Conservation (phyloP, 768 basidiomycete species). For the Lactifluus subvellereus region DNA sequence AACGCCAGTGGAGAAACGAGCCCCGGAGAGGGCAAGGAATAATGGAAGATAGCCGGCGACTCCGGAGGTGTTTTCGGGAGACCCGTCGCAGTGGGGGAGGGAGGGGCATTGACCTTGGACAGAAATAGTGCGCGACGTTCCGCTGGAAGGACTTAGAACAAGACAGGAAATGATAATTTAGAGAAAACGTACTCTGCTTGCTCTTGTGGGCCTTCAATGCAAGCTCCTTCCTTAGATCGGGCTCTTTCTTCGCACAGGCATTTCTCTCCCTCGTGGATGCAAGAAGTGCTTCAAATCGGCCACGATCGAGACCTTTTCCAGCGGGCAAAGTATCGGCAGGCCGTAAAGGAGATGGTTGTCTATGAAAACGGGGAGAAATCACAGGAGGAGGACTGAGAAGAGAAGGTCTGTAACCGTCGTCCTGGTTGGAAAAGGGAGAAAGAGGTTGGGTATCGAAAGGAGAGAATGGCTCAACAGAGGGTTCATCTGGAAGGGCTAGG, state of each 20-base stretch:
- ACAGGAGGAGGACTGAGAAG: slow-evolving; percentile 54
- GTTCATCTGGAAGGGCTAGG: slow-evolving; percentile 53
- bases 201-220: slow-evolving; percentile 65
- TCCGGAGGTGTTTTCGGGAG: slow-evolving; percentile 63
- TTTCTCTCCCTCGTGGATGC: slow-evolving; percentile 55
- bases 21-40: slow-evolving; percentile 61
- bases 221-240: slow-evolving; percentile 68
- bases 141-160: slow-evolving; percentile 35
- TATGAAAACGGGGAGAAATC: slow-evolving; percentile 36
- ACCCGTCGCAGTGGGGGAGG: slow-evolving; percentile 51
- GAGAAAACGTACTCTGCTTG: slow-evolving; percentile 56
- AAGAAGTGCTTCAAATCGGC: slow-evolving; percentile 60
- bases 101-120: slow-evolving; percentile 64
- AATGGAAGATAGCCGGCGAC: slow-evolving; percentile 64
- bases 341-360: slow-evolving; percentile 47
- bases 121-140: slow-evolving; percentile 73
- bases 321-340: slow-evolving; percentile 34
- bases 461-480: slow-evolving; percentile 50
- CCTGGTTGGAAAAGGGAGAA: slow-evolving; percentile 28
- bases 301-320: slow-evolving; percentile 53
- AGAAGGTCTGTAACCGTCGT: slow-evolving; percentile 51
- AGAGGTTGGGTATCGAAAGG: slow-evolving; percentile 42
- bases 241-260: slow-evolving; percentile 40
- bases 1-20: slow-evolving; percentile 56
- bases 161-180: neutral